Percentiles rank a stretch among this genome's conserved stretches.
Conservation (phyloP, 2,329 filamentous ascomycete genomes). For the Pezicula carpinea region DNA sequence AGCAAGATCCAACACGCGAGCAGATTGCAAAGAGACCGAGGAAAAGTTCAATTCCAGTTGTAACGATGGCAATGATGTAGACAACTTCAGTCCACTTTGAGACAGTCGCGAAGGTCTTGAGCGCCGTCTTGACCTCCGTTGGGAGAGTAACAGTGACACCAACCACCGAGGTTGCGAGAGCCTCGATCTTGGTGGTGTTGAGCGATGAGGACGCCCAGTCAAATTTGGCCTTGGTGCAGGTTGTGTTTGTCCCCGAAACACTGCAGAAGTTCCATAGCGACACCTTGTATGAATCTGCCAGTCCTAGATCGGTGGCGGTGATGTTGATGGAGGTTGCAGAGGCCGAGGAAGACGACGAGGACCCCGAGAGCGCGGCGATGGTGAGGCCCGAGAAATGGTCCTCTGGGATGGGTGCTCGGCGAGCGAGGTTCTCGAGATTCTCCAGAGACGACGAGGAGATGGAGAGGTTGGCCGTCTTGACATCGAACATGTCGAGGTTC, state of each 20-base stretch:
- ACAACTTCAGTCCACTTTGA: constrained; percentile 79
- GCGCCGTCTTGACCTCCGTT: constrained; percentile 56
- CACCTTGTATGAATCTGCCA: constrained; percentile 72
- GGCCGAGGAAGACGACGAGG: constrained; percentile 22
- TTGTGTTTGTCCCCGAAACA: constrained; percentile 41
- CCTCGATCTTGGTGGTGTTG: constrained; percentile 58
- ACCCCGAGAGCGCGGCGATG: constrained; percentile 26
- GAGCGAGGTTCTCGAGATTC: constrained; percentile 18
- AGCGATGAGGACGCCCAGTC: constrained; percentile 75
- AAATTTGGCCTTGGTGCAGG: constrained; percentile 67
- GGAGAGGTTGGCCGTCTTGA: constrained; percentile 57
- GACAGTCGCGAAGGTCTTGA: constrained; percentile 70
- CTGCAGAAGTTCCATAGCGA: constrained; percentile 85
- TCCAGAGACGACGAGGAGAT: constrained; percentile 22
- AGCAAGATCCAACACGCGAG: constrained; percentile 74
- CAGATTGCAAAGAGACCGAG: constrained; percentile 80
- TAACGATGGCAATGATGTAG: constrained; percentile 68
- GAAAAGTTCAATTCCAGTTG: constrained; percentile 67
- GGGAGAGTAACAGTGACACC: constrained; percentile 61
- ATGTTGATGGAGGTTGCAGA: constrained; percentile 41
- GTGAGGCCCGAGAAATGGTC: constrained; percentile 11
- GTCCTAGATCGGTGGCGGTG: constrained; percentile 52
- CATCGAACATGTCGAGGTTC: constrained; percentile 51
- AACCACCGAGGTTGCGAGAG: constrained; percentile 37
- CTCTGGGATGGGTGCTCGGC: background rate